Evolutionary conservation across 768 basidiomycete species (phyloP), one percentile per base, ranked within the genome.

Genomic region (Tubosaeta brunneosetosa): DNA sequence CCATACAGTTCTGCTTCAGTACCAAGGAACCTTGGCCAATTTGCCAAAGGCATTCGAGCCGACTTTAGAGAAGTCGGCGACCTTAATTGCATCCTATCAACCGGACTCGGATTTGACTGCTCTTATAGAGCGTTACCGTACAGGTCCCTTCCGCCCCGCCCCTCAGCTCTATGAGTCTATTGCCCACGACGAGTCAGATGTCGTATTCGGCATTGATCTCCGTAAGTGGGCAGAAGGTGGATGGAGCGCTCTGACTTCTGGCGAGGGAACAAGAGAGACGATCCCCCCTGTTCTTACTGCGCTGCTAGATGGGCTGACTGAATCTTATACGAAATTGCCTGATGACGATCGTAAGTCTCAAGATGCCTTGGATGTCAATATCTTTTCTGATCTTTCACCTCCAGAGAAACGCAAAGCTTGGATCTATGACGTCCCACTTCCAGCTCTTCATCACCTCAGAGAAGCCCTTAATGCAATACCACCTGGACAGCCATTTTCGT

Each of bases 381-480:
- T 43, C 10, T 7, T 44, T 43, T 57, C 22, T 29, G 29, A 61
- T 37, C 12, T 16, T 33, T 50, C n/a, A 19, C 49, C 12, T 33
- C 4, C 64, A 85, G 94, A 94, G 66, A 87, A 83, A 65, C 84
- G 94, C 53, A 92, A 87, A 73, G 74, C 86, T 4, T 97, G 94
- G 94, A 90, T 97, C 49, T 98, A 97, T 69, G 92, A 97, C 61
- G 88, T 91, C 4, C 93, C 94, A 1, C 77, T 98, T 6, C 75
- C 83, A 2, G 82, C 83, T 25, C 80, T 88, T 14, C 94, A 98
- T 61, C 86, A 87, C 53, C 82, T 97, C 29, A 85, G 94, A 51
- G 90, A 93, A 69, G 77, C 78, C 6, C 74, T 97, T 49, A 95
- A 97, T 65, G 81, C 78, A 10, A 70, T 88, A n/a, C 84, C 80